phyloP scores from a whole-genome alignment of 495 filamentous ascomycete genomes.

The Penicillium daleae region DNA sequence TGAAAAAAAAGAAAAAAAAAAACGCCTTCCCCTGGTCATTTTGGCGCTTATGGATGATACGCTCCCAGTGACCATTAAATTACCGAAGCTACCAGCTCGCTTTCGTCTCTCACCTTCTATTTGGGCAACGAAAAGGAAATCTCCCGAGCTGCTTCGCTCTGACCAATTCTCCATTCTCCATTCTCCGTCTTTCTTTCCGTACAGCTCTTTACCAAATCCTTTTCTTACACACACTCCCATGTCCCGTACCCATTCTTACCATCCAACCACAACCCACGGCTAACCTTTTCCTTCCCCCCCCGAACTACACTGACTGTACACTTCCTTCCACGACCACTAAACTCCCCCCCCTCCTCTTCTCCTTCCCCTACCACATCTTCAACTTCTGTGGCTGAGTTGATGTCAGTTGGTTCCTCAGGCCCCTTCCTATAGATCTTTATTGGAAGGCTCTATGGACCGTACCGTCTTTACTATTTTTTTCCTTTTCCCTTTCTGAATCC shows the following conservation, averaged over 20 bases:
- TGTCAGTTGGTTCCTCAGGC: conserved; percentile 14
- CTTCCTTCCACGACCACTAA: background rate
- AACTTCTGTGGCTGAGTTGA: conserved; percentile 31
- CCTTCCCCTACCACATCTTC: conserved; percentile 15
- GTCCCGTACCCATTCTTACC: background rate
- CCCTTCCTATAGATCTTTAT: conserved; percentile 20
- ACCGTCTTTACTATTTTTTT: conserved; percentile 27
- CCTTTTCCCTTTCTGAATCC: conserved; percentile 22
- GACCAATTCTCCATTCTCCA: conserved; percentile 5
- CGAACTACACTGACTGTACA: background rate
- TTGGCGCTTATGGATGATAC: background rate
- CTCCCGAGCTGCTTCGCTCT: background rate
- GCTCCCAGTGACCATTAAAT: background rate
- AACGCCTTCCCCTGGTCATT: background rate
- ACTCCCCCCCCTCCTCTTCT: background rate
- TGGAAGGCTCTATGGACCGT: conserved; percentile 33
- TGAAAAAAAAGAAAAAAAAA: background rate
- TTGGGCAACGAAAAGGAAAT: background rate
- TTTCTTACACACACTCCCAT: background rate
- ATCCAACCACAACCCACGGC: background rate
- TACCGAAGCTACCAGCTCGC: no score
- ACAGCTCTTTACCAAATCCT: background rate
- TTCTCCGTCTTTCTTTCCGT: conserved; percentile 1
- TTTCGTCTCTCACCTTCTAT: background rate
- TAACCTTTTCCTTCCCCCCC: background rate